Evolutionary conservation across 495 filamentous ascomycete genomes (phyloP).

Genomic region (Penicillium chermesinum): DNA sequence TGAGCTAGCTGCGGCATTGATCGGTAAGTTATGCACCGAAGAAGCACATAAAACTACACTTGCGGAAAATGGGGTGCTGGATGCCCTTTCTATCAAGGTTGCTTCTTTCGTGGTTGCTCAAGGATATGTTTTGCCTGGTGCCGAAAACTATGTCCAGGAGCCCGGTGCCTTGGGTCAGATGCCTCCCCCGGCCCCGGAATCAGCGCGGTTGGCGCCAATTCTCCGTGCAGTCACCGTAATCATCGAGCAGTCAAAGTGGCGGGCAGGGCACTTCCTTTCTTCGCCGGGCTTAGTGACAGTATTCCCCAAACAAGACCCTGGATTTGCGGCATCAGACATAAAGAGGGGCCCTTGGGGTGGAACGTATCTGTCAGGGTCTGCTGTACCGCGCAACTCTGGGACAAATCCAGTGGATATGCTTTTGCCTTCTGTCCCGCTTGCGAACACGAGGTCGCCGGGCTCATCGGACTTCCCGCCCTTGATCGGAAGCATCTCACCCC

Average conservation of each 20-base stretch:
- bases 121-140: conserved; percentile 58
- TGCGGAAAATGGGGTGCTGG: conserved; percentile 67
- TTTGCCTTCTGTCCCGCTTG: conserved; percentile 46
- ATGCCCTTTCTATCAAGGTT: conserved; percentile 71
- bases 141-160: conserved; percentile 33
- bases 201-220: conserved; percentile 59
- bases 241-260: conserved; percentile 70
- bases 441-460: conserved; percentile 24
- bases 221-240: conserved; percentile 80
- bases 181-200: conserved; percentile 50
- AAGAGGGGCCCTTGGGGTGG: conserved; percentile 44
- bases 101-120: conserved; percentile 66
- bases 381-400: conserved; percentile 36
- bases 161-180: conserved; percentile 31
- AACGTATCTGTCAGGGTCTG: conserved; percentile 41
- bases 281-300: conserved; percentile 70
- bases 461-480: conserved; percentile 54
- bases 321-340: conserved; percentile 39
- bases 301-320: conserved; percentile 52
- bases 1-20: conserved; percentile 59
- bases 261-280: conserved; percentile 70
- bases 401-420: conserved; percentile 56
- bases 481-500: conserved; percentile 38
- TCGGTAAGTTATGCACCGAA: conserved; percentile 62
- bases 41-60: conserved; percentile 64